A percentile compares a stretch with the other conserved stretches of the same genome.
Conservation (phyloP, 345 rosid genomes). For the Salix suchowensis region DNA sequence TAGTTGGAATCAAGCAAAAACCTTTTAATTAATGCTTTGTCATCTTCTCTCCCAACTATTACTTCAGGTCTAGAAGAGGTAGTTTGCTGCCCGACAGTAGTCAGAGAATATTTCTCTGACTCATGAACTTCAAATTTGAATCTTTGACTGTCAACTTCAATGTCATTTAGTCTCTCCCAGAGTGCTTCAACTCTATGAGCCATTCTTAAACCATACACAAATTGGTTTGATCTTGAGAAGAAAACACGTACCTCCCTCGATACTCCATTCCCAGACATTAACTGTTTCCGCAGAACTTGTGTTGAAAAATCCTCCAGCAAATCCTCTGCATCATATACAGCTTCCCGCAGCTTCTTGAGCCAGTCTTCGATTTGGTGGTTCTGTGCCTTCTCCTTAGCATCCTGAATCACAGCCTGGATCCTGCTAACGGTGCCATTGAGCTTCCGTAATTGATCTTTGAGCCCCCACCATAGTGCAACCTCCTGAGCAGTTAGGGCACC, state of each 20-base stretch:
- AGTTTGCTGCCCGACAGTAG: background rate
- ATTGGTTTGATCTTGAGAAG: conserved; percentile 2
- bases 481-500: no score
- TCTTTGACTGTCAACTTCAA: background rate
- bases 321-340: conserved; percentile 31
- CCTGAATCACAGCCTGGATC: no score
- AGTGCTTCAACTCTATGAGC: conserved; percentile 7
- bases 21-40: background rate
- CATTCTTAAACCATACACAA: conserved; percentile 1
- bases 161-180: conserved; percentile 15
- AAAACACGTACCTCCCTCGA: background rate
- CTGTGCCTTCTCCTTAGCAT: no score
- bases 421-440: no score
- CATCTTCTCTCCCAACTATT: conserved; percentile 13
- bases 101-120: background rate
- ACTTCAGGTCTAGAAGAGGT: background rate
- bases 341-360: conserved; percentile 24
- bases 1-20: background rate
- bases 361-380: conserved; percentile 1
- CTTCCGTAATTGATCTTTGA: no score
- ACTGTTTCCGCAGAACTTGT: background rate
- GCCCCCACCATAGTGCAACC: no score
- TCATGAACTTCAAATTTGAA: background rate
- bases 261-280: background rate
- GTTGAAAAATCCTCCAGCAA: conserved; percentile 28